Evolutionary conservation across 2,329 filamentous ascomycete species (phyloP).

Genomic region (Tolypocladium amazonense): DNA sequence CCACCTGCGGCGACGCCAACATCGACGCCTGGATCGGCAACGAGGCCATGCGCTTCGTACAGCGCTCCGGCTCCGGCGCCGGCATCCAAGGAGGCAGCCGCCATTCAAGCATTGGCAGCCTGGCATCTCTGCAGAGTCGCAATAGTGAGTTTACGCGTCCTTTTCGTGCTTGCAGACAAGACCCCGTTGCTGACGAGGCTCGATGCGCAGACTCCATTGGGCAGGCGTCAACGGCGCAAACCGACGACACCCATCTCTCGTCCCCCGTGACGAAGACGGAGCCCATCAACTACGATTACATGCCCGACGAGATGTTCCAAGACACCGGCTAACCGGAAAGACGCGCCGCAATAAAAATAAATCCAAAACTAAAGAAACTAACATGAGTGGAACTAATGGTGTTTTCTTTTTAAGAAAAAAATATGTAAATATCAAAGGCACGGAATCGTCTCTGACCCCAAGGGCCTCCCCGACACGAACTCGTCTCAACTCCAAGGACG

Average conservation of each 20-base stretch:
- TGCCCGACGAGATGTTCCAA: conserved; percentile 23
- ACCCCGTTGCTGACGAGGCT: background rate
- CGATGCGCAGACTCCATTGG: background rate
- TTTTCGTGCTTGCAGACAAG: background rate
- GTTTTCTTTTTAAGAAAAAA: background rate
- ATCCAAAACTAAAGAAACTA: background rate
- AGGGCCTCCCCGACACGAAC: background rate
- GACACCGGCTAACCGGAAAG: background rate
- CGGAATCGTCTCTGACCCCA: background rate
- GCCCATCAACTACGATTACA: conserved; percentile 23
- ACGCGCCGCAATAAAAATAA: background rate
- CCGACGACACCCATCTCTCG: background rate
- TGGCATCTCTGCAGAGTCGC: background rate
- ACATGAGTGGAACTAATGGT: background rate
- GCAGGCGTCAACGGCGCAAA: background rate
- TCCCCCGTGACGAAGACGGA: background rate
- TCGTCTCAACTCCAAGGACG: background rate
- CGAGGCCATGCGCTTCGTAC: conserved; percentile 38
- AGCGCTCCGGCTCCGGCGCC: conserved; percentile 7
- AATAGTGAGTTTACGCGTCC: background rate
- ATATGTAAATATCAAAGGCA: background rate
- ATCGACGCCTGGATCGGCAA: conserved; percentile 43
- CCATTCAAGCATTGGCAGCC: conserved; percentile 3
- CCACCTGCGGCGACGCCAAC: conserved; percentile 38
- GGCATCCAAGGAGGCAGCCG: background rate